phyloP scores from a whole-genome alignment of 1,284 basidiomycete genomes.

The Cryptococcus hybrid region DNA sequence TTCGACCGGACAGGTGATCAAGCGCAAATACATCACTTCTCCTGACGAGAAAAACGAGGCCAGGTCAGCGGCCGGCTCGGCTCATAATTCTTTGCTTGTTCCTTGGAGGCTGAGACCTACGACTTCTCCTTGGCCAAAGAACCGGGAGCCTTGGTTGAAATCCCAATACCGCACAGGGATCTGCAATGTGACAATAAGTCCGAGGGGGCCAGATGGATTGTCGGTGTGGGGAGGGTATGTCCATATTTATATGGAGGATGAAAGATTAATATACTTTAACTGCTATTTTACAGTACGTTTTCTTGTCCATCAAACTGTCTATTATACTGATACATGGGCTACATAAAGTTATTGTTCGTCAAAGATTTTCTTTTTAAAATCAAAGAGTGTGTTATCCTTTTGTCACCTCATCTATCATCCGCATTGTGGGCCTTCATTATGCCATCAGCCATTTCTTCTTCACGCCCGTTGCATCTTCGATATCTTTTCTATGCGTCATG shows the following conservation, averaged over 20 bases:
- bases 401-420: neutral
- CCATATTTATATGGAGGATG: conserved; percentile 22
- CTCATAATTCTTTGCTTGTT: conserved; percentile 1
- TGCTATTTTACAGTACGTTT: too few species aligned
- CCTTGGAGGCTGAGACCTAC: conserved; percentile 4
- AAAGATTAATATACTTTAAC: neutral
- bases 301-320: too few species aligned
- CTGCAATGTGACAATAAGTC: conserved; percentile 20
- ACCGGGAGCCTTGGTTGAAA: neutral
- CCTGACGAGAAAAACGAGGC: neutral
- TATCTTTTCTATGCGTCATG: conserved; percentile 17
- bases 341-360: too few species aligned
- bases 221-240: conserved; percentile 10
- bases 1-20: neutral
- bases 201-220: conserved; percentile 12
- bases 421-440: neutral
- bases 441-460: conserved; percentile 34
- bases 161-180: conserved; percentile 1
- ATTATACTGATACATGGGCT: too few species aligned
- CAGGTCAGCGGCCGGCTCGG: neutral
- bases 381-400: conserved; percentile 1
- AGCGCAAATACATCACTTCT: neutral
- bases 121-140: neutral
- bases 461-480: conserved; percentile 30
- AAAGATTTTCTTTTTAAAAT: neutral